Base-by-base conservation (phyloP, 2,329 filamentous ascomycete species). In the Fusarium vanettenii region DNA sequence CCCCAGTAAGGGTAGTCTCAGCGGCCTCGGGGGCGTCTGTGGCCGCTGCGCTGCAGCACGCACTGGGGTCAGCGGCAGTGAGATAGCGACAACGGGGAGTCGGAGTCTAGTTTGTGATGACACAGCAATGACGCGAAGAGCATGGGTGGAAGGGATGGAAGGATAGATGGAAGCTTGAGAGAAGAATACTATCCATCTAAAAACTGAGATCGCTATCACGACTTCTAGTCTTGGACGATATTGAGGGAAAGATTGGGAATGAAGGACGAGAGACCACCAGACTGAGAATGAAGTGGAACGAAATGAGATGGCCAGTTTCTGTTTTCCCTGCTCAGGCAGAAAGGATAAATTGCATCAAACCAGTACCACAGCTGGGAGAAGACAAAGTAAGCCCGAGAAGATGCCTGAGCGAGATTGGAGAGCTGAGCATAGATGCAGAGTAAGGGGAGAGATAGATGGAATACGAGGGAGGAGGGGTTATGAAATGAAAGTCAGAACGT, bases 1-100 rank as follows among this genome's bases (percentile, higher is more conserved):
- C 60, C 45, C 70, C 69, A 66, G 66, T 56, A 67, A 61, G 37
- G 63, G 66, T 35, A 67, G 57, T 62, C 63, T 60, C 65, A 74
- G 64, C 62, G 61, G 66, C 27, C 59, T 69, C 48, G n/a, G 65
- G 65, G 43, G 70, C 67, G 43, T 63, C 61, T 41, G 64, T 55
- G 35, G 62, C 48, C 35, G 59, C 41, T 60, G 66, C 60, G 50
- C 39, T 62, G 66, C 63, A 66, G 65, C 35, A 37, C 68, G 65
- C 37, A 39, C 68, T 57, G 37, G 27, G 39, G 22, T 64, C 72
- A 70, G 72, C 64, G 69, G 65, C 55, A 55, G 61, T 20, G 22
- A 59, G 43, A 33, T 39, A 43, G 70, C 31, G 57, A 60, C 52
- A 62, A 48, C 39, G 31, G 33, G 29, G 43, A 48, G 43, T 27